Percentiles rank a stretch among this genome's conserved stretches.
Conservation (phyloP, 1,284 basidiomycete genomes). For the Mycena sp. region DNA sequence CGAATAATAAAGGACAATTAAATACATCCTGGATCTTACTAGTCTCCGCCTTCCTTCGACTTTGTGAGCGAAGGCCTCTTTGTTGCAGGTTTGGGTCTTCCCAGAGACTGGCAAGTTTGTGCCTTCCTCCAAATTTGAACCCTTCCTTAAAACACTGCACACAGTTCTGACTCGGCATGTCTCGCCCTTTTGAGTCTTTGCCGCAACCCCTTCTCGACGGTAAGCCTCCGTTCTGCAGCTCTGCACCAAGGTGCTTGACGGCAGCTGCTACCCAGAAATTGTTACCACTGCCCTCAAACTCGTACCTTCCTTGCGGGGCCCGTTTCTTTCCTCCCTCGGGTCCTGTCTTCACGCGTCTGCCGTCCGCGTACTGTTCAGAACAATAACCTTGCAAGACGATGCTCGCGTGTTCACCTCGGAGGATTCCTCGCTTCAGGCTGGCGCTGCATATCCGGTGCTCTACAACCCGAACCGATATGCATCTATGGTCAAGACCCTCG, state of each 20-base stretch:
- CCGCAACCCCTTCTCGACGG: constrained; percentile 35
- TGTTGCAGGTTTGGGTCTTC: too few species aligned
- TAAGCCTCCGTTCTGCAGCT: constrained; percentile 14
- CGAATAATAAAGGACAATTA: not conserved
- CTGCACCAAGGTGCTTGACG: constrained; percentile 5
- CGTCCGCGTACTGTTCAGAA: constrained; percentile 40
- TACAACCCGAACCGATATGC: constrained; percentile 41
- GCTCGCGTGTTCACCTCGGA: constrained; percentile 27
- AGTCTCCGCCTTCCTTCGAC: too few species aligned
- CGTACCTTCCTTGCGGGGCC: constrained; percentile 29
- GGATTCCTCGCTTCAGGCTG: constrained; percentile 15
- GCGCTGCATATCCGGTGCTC: constrained; percentile 35
- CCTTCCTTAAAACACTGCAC: not conserved
- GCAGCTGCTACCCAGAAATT: constrained; percentile 24
- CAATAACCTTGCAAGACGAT: constrained; percentile 41
- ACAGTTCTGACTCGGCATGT: constrained; percentile 3
- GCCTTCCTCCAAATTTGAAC: not conserved
- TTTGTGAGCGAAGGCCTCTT: not conserved
- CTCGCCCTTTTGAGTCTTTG: constrained; percentile 25
- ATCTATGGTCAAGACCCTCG: constrained; percentile 38
- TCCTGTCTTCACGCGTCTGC: constrained; percentile 39
- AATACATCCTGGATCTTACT: not conserved
- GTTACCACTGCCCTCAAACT: constrained; percentile 28
- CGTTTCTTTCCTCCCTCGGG: constrained; percentile 40
- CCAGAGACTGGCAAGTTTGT: too few species aligned